phyloP scores from a whole-genome alignment of 1,139 yeast species.

The Pichia kudriavzevii region DNA sequence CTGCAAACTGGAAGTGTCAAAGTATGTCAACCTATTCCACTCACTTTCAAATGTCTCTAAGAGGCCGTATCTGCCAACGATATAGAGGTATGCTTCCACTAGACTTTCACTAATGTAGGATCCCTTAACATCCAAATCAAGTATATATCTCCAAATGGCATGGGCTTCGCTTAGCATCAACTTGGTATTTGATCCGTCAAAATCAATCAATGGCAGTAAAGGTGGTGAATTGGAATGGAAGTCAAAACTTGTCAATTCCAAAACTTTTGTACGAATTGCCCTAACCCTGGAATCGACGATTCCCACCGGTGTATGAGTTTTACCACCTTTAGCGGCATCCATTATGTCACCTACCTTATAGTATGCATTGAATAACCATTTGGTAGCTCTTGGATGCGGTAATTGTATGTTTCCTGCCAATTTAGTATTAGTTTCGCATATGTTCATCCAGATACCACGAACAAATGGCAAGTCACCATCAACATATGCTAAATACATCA shows the following conservation, averaged over 20 bases:
- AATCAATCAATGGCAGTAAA: constrained; percentile 49
- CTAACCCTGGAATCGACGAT: constrained; percentile 25
- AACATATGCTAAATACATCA: constrained; percentile 65
- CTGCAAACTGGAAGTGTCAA: constrained; percentile 23
- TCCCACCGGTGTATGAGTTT: constrained; percentile 29
- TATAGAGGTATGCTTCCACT: constrained; percentile 46
- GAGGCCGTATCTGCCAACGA: constrained; percentile 41
- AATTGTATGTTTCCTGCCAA: constrained; percentile 19
- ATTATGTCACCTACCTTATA: constrained; percentile 28
- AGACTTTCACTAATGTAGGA: constrained; percentile 36
- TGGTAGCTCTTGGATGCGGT: constrained; percentile 40
- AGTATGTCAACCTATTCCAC: constrained; percentile 41
- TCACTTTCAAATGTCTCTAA: constrained; percentile 45
- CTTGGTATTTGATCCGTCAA: constrained; percentile 29
- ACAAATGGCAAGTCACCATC: constrained; percentile 75
- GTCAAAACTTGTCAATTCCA: constrained; percentile 22
- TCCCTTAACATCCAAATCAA: constrained; percentile 32
- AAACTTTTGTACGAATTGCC: constrained; percentile 23
- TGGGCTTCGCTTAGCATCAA: constrained; percentile 63
- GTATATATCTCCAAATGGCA: constrained; percentile 62
- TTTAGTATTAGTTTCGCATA: constrained; percentile 22
- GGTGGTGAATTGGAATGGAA: constrained; percentile 43
- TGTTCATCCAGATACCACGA: constrained; percentile 53
- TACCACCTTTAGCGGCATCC: constrained; percentile 2
- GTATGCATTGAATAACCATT: constrained; percentile 51